A percentile compares a stretch with the other conserved stretches of the same genome.
Evolutionary conservation across 1,139 yeast species (phyloP).

Genomic region (Chernovozyma aurita): DNA sequence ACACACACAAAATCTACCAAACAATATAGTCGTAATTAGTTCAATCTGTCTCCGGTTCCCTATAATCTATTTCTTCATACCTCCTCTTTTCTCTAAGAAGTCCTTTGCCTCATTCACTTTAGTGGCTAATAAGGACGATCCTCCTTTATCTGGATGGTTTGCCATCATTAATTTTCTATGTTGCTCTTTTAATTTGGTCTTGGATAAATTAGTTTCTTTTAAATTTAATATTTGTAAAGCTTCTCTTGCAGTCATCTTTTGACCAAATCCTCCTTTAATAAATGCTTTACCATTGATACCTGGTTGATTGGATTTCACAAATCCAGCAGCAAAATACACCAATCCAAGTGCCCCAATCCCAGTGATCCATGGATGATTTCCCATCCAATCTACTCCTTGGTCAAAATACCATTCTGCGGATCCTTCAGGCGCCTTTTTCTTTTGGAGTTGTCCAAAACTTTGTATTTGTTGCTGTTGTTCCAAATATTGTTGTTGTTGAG

Average conservation of each 20-base stretch:
- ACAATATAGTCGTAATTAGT: too few species aligned
- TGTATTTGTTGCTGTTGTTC: constrained; percentile 18
- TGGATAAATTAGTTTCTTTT: constrained; percentile 72
- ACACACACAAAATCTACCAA: too few species aligned
- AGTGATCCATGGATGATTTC: constrained; percentile 73
- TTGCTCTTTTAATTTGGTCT: constrained; percentile 80
- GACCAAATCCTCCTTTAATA: constrained; percentile 82
- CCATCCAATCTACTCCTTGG: constrained; percentile 56
- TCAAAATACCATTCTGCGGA: constrained; percentile 67
- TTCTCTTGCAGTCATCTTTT: constrained; percentile 85
- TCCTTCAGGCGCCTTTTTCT: constrained; percentile 42
- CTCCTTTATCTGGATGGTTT: constrained; percentile 96
- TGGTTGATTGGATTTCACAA: constrained; percentile 65
- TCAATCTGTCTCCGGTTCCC: too few species aligned
- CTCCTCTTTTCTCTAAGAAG: constrained; percentile 80
- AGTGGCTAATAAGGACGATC: constrained; percentile 91
- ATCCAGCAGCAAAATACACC: constrained; percentile 64
- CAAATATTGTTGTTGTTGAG: constrained; percentile 13
- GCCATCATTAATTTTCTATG: constrained; percentile 71
- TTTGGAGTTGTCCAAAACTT: constrained; percentile 41
- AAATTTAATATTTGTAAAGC: constrained; percentile 85
- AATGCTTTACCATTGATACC: constrained; percentile 71
- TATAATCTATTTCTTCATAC: constrained; percentile 46
- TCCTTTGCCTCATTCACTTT: constrained; percentile 97
- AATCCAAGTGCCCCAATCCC: constrained; percentile 66